Evolutionary conservation across 805 yeast species (phyloP), one percentile per base, ranked within the genome.

Genomic region (Saccharomyces mikatae): DNA sequence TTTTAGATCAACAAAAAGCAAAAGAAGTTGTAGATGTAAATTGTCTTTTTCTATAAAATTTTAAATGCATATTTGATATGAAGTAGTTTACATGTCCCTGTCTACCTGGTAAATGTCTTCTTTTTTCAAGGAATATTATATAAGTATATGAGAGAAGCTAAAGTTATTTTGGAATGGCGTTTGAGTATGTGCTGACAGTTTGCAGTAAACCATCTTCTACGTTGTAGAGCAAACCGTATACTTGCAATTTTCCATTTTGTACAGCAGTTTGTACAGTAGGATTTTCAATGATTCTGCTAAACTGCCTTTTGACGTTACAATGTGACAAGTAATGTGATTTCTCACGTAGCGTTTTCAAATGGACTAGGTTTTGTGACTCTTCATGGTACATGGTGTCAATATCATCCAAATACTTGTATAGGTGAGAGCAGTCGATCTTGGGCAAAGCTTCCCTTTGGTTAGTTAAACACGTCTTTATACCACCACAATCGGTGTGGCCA

Each of bases 401-500:
- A 79, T 82, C 82, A 62, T 84, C 89, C 60, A 91, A 73, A 54
- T 74, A 72, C 30, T 64, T 56, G 54, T 63, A 62, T 36, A 74
- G 57, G 52, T 71, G 67, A 1, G 61, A 49, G 59, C 73, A 70
- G 10, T 80, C 80, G 83, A 32, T 90, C 90, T 32, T 84, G 75
- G 48, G 52, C 28, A 66, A 51, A 4, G 60, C 56, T 27, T 62
- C 58, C 32, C 67, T 57, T 62, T 82, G 80, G 55, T 80, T 76
- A 2, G 84, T 77, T 49, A 91, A 72, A 8, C 90, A 82, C 24
- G 96, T 89, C 82, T 87, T 82, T 51, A 89, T 82, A 30, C 97
- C 97, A 50, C 96, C 97, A 76, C 98, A 91, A 70, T 89, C 96
- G 31, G 94, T 86, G 72, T 91, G 98, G 3, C 97, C 98, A 71